phyloP scores from a whole-genome alignment of 2,329 filamentous ascomycete genomes.

The Ophiocordyceps camponoti-leonardi region DNA sequence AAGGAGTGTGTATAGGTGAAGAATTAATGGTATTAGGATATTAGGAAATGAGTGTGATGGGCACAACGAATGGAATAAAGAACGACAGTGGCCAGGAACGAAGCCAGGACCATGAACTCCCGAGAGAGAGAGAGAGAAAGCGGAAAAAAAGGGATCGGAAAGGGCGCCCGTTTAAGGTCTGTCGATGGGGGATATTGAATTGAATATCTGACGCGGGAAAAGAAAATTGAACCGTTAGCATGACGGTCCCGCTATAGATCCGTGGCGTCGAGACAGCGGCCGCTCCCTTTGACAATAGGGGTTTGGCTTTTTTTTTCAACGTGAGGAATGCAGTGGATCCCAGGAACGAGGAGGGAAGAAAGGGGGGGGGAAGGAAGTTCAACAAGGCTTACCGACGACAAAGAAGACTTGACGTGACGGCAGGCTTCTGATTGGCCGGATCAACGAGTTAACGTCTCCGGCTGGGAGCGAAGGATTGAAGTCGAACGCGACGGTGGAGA shows the following conservation, averaged over 20 bases:
- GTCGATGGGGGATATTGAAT: slow-evolving; percentile 23
- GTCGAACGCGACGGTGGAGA: slow-evolving; percentile 26
- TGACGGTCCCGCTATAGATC: slow-evolving; percentile 6
- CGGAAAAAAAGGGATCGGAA: slow-evolving; percentile 25
- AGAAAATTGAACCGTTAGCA: slow-evolving; percentile 15
- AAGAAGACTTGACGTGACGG: slow-evolving; percentile 30
- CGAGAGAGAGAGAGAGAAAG: no score
- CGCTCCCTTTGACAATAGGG: slow-evolving; percentile 14
- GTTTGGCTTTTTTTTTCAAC: slow-evolving; percentile 8
- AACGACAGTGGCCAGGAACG: slow-evolving; percentile 37
- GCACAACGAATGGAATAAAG: slow-evolving; percentile 29
- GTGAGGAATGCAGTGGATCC: slow-evolving; percentile 10
- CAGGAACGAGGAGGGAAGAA: slow-evolving; percentile 5
- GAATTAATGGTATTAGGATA: slow-evolving; percentile 34
- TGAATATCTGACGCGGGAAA: slow-evolving; percentile 3
- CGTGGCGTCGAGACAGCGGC: slow-evolving; percentile 8
- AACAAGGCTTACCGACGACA: slow-evolving; percentile 12
- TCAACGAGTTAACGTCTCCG: slow-evolving; percentile 51
- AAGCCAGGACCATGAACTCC: slow-evolving; percentile 25
- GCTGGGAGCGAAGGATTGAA: slow-evolving; percentile 24
- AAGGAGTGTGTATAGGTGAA: not conserved
- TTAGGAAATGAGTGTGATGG: slow-evolving; percentile 37
- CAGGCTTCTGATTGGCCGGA: slow-evolving; percentile 34
- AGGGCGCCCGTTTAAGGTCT: slow-evolving; percentile 27
- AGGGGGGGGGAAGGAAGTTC: slow-evolving; percentile 9